Conservation (phyloP, 2,329 filamentous ascomycete genomes). For the Zymoseptoria crescenta region DNA sequence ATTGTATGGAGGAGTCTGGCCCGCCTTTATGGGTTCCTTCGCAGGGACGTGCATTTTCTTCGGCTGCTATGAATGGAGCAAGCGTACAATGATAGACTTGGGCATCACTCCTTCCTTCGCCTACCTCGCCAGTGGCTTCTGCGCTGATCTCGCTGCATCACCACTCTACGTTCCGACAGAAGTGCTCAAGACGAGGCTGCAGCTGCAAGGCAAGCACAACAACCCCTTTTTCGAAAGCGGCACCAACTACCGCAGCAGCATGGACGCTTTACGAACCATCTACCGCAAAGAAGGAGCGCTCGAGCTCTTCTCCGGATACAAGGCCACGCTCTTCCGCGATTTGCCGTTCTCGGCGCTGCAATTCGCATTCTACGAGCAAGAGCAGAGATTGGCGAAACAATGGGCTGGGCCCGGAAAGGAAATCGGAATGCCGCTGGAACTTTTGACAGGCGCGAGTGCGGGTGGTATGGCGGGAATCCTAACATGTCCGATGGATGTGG, state of each 20-base stretch:
- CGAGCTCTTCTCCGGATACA: conserved; percentile 94
- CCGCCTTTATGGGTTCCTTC: conserved; percentile 85
- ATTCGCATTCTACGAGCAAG: conserved; percentile 97
- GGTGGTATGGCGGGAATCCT: conserved; percentile 89
- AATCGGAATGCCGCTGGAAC: conserved; percentile 77
- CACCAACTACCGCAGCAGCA: conserved; percentile 86
- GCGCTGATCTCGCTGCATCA: conserved; percentile 86
- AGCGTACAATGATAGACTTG: conserved; percentile 75
- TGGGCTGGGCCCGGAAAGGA: conserved; percentile 68
- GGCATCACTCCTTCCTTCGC: conserved; percentile 75
- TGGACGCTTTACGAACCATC: conserved; percentile 80
- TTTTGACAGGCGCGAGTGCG: conserved; percentile 80
- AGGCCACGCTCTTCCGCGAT: conserved; percentile 88
- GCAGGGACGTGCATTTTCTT: conserved; percentile 93
- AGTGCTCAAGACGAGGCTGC: conserved; percentile 92
- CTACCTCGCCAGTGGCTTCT: conserved; percentile 81
- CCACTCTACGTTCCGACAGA: conserved; percentile 94
- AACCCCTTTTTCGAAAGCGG: conserved; percentile 90
- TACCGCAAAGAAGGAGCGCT: conserved; percentile 70
- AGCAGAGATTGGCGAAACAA: conserved; percentile 69
- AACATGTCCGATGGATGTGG: conserved; percentile 92
- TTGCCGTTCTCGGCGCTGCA: conserved; percentile 93
- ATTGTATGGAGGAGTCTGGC: conserved; percentile 86
- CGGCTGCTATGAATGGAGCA: conserved; percentile 91
- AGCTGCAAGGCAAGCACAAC: conserved; percentile 89